Evolutionary conservation across 768 basidiomycete genomes (phyloP).

Genomic region (Tricholoma flavovirens): DNA sequence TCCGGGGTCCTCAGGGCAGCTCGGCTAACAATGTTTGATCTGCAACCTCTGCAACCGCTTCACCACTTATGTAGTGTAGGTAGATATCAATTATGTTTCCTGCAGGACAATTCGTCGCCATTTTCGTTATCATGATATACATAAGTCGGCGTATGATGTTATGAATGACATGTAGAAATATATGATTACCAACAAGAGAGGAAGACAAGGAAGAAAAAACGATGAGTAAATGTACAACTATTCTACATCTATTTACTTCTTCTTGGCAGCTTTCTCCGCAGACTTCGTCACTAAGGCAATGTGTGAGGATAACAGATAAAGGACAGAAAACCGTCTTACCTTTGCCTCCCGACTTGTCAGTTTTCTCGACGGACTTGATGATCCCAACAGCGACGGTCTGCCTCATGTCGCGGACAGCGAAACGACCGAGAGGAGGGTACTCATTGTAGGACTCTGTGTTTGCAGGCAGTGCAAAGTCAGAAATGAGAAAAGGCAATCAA

Average conservation of each 20-base stretch:
- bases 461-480: conserved; percentile 2
- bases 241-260: conserved; percentile 90
- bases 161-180: conserved; percentile 28
- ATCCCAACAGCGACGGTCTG: conserved; percentile 98
- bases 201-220: conserved; percentile 39
- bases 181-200: conserved; percentile 32
- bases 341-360: conserved; percentile 86
- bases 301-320: conserved; percentile 2
- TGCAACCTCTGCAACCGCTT: no score
- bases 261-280: conserved; percentile 94
- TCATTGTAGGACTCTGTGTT: conserved; percentile 77
- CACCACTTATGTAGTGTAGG: no score
- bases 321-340: conserved; percentile 37
- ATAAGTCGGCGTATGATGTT: conserved; percentile 29
- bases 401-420: conserved; percentile 99
- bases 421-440: conserved; percentile 99
- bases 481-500: no score
- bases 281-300: conserved; percentile 73
- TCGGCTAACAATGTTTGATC: no score
- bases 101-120: conserved; percentile 11
- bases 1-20: no score
- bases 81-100: no score
- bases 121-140: conserved; percentile 44
- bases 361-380: conserved; percentile 97
- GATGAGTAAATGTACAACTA: conserved; percentile 53